Conservation (phyloP, 1,284 basidiomycete genomes). For the Tilletia setariae region DNA sequence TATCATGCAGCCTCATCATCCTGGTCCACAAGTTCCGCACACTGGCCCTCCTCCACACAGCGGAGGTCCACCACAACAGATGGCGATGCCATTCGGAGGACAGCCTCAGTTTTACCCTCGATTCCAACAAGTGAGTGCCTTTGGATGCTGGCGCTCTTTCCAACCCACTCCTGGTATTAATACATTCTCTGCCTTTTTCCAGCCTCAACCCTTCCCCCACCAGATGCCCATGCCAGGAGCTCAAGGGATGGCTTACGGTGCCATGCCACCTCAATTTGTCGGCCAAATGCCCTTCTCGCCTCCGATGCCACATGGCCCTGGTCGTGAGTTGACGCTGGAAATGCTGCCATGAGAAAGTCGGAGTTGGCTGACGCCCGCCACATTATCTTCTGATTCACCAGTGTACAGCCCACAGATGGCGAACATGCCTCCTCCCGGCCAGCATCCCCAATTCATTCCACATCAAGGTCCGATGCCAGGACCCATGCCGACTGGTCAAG, state of each 20-base stretch:
- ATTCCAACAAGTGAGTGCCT: conserved; percentile 7
- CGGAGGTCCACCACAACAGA: conserved; percentile 4
- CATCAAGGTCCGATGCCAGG: conserved; percentile 37
- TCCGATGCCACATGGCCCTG: conserved; percentile 36
- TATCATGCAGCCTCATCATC: conserved; percentile 3
- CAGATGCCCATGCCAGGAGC: conserved; percentile 25
- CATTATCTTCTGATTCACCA: conserved; percentile 9
- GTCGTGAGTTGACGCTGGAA: conserved; percentile 18
- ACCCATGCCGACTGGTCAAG: conserved; percentile 26
- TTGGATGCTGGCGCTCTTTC: neutral
- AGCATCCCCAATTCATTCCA: conserved; percentile 16
- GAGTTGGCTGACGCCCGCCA: neutral
- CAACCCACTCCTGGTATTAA: neutral
- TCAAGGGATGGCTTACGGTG: conserved; percentile 23
- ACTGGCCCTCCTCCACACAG: neutral
- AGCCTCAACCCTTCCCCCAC: conserved; percentile 13
- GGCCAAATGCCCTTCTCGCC: conserved; percentile 41
- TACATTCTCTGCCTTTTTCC: neutral
- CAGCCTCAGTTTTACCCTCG: conserved; percentile 8
- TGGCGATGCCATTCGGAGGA: neutral
- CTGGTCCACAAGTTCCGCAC: neutral
- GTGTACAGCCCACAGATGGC: conserved; percentile 47
- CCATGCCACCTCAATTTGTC: conserved; percentile 37
- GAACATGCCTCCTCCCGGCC: conserved; percentile 22
- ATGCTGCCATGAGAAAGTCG: conserved; percentile 14